These are phyloP conservation scores for Phytophthora foliorum DNA, from an alignment of 352 stramenopile species.

Conservation along the genomic window DNA sequence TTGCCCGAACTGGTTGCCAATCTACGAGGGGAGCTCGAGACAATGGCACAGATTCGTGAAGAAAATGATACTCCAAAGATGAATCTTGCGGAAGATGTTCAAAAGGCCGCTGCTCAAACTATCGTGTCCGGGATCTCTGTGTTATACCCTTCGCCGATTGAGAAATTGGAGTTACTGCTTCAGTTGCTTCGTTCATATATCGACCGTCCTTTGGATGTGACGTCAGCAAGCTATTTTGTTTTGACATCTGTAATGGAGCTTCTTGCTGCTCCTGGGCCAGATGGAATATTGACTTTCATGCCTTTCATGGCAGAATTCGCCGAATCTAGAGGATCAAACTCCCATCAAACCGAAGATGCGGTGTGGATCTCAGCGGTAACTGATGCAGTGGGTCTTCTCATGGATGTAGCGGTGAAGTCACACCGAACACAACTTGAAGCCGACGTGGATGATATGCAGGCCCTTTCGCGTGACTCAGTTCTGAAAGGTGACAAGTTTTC, in stretches of 20 bases:
- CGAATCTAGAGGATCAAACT: constrained; percentile 7
- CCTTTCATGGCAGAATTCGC: constrained; percentile 36
- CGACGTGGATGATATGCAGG: constrained; percentile 3
- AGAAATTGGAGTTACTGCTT: constrained; percentile 79
- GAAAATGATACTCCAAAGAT: neutral
- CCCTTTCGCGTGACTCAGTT: neutral
- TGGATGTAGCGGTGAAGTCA: constrained; percentile 44
- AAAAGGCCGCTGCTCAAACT: constrained; percentile 68
- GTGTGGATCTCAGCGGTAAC: constrained; percentile 35
- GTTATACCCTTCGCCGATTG: constrained; percentile 66
- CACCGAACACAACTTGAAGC: constrained; percentile 29
- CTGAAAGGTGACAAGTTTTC: constrained; percentile 33
- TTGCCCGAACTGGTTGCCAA: constrained; percentile 37
- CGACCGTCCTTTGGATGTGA: constrained; percentile 29
- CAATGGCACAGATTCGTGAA: constrained; percentile 49
- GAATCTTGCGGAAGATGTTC: constrained; percentile 35
- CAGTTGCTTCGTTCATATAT: constrained; percentile 63
- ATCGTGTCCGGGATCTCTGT: constrained; percentile 72
- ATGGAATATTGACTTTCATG: constrained; percentile 81
- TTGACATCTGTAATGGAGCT: constrained; percentile 63
- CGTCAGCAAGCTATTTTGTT: constrained; percentile 63
- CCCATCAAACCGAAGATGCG: constrained; percentile 12
- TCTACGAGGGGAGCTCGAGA: constrained; percentile 62
- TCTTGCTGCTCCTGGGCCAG: constrained; percentile 62
- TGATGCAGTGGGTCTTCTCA: constrained; percentile 53